These are phyloP conservation scores for Nematodospora valgi DNA, from an alignment of 805 yeast genomes.

Conservation along the genomic window DNA sequence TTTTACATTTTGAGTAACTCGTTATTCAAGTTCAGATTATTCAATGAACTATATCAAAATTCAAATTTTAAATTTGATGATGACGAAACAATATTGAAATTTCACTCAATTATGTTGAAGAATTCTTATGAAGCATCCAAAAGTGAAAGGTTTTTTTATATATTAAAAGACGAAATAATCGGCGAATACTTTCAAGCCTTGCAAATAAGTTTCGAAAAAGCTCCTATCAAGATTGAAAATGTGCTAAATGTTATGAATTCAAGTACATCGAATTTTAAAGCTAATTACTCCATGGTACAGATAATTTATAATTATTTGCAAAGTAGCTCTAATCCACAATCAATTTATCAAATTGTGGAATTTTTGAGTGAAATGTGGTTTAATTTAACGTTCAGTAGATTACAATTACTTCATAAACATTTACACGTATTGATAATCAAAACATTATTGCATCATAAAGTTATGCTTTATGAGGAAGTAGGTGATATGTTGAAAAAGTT, in stretches of 20 bases:
- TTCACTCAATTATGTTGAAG: background rate
- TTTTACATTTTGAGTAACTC: constrained; percentile 16
- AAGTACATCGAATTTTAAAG: constrained; percentile 19
- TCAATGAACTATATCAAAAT: constrained; percentile 20
- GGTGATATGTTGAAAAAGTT: constrained; percentile 28
- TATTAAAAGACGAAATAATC: constrained; percentile 36
- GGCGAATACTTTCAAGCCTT: constrained; percentile 18
- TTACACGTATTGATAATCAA: constrained; percentile 58
- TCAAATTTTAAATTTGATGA: constrained; percentile 8
- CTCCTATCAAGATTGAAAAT: constrained; percentile 1
- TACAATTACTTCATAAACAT: constrained; percentile 61
- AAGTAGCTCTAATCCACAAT: constrained; percentile 1
- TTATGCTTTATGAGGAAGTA: constrained; percentile 27
- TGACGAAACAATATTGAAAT: background rate
- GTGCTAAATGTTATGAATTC: constrained; percentile 14
- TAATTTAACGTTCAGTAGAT: constrained; percentile 52
- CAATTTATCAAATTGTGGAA: constrained; percentile 21
- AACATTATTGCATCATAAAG: constrained; percentile 39
- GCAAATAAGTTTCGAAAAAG: constrained; percentile 1
- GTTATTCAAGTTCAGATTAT: constrained; percentile 22
- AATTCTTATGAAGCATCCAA: constrained; percentile 15
- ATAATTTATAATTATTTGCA: constrained; percentile 16
- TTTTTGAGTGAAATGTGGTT: constrained; percentile 53
- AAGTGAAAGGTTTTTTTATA: constrained; percentile 35
- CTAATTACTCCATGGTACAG: constrained; percentile 22